These are phyloP conservation scores for Plasmodium blacklocki DNA, from an alignment of 169 alveolate species.

Conservation along the genomic window DNA sequence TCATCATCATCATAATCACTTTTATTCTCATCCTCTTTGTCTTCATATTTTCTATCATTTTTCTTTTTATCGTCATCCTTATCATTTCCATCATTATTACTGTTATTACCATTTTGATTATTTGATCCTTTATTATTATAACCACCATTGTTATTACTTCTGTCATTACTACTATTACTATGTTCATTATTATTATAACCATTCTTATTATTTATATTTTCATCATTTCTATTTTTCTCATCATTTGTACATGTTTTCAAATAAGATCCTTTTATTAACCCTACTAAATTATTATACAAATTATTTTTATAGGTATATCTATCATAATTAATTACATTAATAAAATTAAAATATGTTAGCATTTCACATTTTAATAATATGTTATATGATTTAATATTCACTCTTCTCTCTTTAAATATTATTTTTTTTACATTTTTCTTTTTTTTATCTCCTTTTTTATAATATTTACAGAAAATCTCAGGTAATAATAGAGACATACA, in stretches of 20 bases:
- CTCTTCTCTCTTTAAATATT: too few relatives aligned
- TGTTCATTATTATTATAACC: not conserved
- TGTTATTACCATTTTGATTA: not conserved
- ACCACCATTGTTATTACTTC: not conserved
- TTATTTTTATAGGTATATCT: too few relatives aligned
- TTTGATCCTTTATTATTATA: not conserved
- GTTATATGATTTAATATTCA: too few relatives aligned
- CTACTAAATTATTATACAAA: too few relatives aligned
- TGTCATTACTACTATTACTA: not conserved
- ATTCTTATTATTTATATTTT: not conserved
- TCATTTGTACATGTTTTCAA: slow-evolving; percentile 19
- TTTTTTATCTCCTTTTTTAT: too few relatives aligned
- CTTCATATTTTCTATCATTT: not conserved
- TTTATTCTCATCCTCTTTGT: not conserved
- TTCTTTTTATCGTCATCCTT: not conserved
- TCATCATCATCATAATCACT: not conserved
- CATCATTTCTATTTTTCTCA: not conserved
- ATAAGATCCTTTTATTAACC: not conserved
- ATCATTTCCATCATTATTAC: not conserved
- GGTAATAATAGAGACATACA: too few relatives aligned
- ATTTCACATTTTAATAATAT: too few relatives aligned
- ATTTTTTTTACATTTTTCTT: too few relatives aligned
- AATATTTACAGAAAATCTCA: too few relatives aligned
- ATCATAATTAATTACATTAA: too few relatives aligned
- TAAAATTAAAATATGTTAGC: too few relatives aligned